A percentile compares a stretch with the other conserved stretches of the same genome.
Conservation (phyloP, 805 yeast species). For the Priceomyces medius region DNA sequence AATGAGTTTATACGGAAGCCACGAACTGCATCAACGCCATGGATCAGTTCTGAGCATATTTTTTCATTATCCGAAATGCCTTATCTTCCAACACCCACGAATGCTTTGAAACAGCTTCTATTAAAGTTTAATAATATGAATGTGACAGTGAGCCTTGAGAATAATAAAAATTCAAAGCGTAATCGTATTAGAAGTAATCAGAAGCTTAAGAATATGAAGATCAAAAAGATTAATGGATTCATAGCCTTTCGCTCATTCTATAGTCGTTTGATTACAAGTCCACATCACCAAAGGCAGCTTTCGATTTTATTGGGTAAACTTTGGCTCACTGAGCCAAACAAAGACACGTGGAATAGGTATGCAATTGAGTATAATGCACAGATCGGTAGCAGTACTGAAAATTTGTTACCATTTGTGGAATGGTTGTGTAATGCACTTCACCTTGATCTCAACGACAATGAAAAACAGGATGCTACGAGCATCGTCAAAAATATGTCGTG, state of each 20-base stretch:
- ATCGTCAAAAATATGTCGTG: slow-evolving; percentile 8
- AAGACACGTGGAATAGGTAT: slow-evolving; percentile 29
- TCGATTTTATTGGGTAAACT: slow-evolving; percentile 22
- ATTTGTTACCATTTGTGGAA: slow-evolving; percentile 13
- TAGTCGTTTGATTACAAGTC: slow-evolving; percentile 19
- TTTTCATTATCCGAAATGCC: slow-evolving; percentile 13
- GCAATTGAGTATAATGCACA: slow-evolving; percentile 26
- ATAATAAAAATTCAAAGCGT: not conserved
- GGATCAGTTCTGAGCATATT: slow-evolving; percentile 4
- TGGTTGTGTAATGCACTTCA: slow-evolving; percentile 19
- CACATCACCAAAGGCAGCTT: slow-evolving; percentile 21
- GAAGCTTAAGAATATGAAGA: slow-evolving; percentile 3
- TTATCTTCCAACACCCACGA: slow-evolving; percentile 12
- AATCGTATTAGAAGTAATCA: not conserved
- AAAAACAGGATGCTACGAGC: slow-evolving; percentile 2
- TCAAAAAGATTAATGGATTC: slow-evolving; percentile 25
- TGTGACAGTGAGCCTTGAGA: not conserved
- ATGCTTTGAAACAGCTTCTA: slow-evolving; percentile 9
- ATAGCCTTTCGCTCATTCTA: slow-evolving; percentile 31
- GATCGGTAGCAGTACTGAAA: not conserved
- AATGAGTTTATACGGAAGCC: not conserved
- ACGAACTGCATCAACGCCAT: not conserved
- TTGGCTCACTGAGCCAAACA: slow-evolving; percentile 26
- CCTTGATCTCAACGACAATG: slow-evolving; percentile 1
- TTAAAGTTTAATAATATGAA: slow-evolving; percentile 10